phyloP scores from a whole-genome alignment of 2,329 filamentous ascomycete species.

The Sporothrix mexicana region DNA sequence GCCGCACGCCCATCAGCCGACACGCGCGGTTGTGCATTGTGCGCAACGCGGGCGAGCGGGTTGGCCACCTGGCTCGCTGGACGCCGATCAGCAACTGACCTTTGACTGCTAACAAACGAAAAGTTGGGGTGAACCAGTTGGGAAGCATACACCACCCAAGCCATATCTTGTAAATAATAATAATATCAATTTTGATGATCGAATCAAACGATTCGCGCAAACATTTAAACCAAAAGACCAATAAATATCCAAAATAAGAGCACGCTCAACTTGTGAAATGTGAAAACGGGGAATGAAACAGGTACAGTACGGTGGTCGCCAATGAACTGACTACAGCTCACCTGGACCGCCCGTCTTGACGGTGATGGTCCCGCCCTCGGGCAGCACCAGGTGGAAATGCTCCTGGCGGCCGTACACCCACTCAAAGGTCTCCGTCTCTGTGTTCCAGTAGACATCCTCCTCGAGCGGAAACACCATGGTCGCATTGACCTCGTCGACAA shows the following conservation, averaged over 20 bases:
- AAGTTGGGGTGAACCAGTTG: neutral
- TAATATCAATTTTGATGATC: neutral
- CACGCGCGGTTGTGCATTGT: slow-evolving; percentile 74
- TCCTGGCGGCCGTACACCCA: slow-evolving; percentile 58
- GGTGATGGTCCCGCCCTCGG: neutral
- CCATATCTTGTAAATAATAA: neutral
- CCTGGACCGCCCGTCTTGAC: neutral
- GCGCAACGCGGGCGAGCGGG: slow-evolving; percentile 75
- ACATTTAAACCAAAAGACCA: too few species aligned
- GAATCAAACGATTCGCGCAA: neutral
- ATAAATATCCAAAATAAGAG: too few species aligned
- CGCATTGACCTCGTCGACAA: slow-evolving; percentile 52
- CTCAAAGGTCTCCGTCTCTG: slow-evolving; percentile 49
- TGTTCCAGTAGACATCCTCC: slow-evolving; percentile 57
- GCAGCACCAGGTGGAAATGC: slow-evolving; percentile 46
- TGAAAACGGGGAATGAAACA: neutral
- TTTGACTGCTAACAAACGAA: neutral
- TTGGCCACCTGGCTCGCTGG: slow-evolving; percentile 72
- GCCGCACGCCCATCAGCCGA: slow-evolving; percentile 34
- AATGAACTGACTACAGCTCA: too few species aligned
- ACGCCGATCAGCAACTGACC: slow-evolving; percentile 35
- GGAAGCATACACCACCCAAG: neutral
- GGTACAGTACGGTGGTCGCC: too few species aligned
- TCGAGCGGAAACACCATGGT: slow-evolving; percentile 56
- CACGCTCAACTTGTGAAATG: slow-evolving; percentile 3